Evolutionary conservation across 2,329 filamentous ascomycete genomes (phyloP), one percentile per base, ranked within the genome.

Genomic region (Atkinsonella hypoxylon): DNA sequence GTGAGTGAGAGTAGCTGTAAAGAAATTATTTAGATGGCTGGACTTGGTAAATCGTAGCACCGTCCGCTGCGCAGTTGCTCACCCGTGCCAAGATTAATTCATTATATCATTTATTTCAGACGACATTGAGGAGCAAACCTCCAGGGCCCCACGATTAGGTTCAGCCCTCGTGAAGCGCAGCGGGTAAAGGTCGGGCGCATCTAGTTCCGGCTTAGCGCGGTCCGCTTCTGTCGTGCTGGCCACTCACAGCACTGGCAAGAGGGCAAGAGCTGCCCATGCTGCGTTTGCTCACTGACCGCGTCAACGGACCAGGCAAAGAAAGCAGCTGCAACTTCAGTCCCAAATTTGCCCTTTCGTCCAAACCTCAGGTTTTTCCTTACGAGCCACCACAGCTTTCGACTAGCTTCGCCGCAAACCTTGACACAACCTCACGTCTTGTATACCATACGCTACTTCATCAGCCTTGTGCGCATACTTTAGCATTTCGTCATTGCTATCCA

Each of bases 341-440:
- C 62, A 63, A 62, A 60, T 63, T 65, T 64, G 57, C 56, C 55
- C 57, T 59, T 57, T 58, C 54, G 56, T 56, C 50, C 56, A 22
- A 61, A 64, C 60, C 59, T 63, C 56, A 61, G 62, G 64, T 60
- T 64, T 67, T 66, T 61, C 56, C 56, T 59, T 55, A 50, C 55
- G 46, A 17, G 18, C 30, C 45, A 47, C 46, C 38, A 32, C 49
- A 53, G 52, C 47, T 52, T 51, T 44, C 20, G 26, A 44, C 50
- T 49, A 54, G 52, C 52, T 49, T 51, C 54, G 52, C 54, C 45
- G 48, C 54, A 50, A 51, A 55, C 51, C 53, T 53, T 39, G 48
- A 45, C 45, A 53, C 55, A 47, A 49, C 49, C 34, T 42, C 44
- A 48, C 52, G 53, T 26, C 12, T 15, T 53, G 48, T 53, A 54